phyloP scores from a whole-genome alignment of 2,329 filamentous ascomycete species.

The Aspergillus sclerotialis region DNA sequence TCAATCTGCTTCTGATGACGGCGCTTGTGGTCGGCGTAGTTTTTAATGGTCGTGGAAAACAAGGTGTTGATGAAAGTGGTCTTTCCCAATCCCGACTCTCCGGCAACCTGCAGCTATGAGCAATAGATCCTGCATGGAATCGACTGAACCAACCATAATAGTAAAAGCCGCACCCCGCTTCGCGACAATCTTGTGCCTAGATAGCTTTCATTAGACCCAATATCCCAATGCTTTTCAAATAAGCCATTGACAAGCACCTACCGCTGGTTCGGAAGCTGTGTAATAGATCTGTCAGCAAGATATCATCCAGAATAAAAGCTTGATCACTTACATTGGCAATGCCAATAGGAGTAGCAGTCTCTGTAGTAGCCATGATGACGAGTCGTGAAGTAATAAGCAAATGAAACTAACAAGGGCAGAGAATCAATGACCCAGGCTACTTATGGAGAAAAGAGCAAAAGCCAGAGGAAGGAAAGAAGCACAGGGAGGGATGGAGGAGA shows the following conservation, averaged over 20 bases:
- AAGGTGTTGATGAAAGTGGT: conserved; percentile 99
- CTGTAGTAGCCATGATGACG: conserved; percentile 49
- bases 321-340: conserved; percentile 60
- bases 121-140: conserved; percentile 1
- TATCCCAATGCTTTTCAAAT: conserved; percentile 4
- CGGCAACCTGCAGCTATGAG: conserved; percentile 66
- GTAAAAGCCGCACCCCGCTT: conserved; percentile 95
- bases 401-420: conserved; percentile 7
- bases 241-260: conserved; percentile 41
- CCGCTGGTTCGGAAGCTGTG: conserved; percentile 63
- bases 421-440: conserved; percentile 6
- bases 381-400: conserved; percentile 11
- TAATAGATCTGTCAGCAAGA: conserved; percentile 25
- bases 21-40: conserved; percentile 99
- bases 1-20: conserved; percentile 99
- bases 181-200: conserved; percentile 64
- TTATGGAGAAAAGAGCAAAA: conserved; percentile 6
- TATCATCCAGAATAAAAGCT: conserved; percentile 1
- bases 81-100: conserved; percentile 97
- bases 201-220: conserved; percentile 17
- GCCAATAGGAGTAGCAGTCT: conserved; percentile 61
- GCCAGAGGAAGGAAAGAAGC: conserved; percentile 10
- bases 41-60: conserved; percentile 99
- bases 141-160: conserved; percentile 72
- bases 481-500: background rate